These are phyloP conservation scores for Platanthera guangdongensis DNA, from an alignment of 106 monocot species.

Conservation along the genomic window DNA sequence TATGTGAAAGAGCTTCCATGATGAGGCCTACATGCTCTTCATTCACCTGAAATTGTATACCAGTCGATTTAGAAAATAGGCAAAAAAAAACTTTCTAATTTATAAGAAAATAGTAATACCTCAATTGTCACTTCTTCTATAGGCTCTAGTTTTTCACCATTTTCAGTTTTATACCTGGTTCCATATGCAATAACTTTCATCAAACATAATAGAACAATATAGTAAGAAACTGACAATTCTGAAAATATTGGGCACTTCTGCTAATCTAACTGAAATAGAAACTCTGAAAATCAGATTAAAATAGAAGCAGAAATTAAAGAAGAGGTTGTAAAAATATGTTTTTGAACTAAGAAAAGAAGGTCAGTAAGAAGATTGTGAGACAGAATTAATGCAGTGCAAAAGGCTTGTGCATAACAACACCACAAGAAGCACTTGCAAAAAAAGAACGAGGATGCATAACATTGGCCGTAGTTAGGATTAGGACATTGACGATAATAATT, in stretches of 20 bases:
- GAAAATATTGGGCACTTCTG: neutral
- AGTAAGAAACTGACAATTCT: neutral
- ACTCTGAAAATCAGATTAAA: too few species aligned
- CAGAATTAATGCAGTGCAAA: neutral
- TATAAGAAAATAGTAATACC: constrained; percentile 29
- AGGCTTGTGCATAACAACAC: neutral
- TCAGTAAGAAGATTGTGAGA: neutral
- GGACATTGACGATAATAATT: neutral
- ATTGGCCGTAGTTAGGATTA: neutral
- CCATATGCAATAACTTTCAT: neutral
- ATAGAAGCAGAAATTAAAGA: too few species aligned
- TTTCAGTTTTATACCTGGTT: constrained; percentile 86
- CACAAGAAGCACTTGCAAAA: neutral
- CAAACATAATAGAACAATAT: neutral
- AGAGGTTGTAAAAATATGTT: too few species aligned
- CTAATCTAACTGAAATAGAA: too few species aligned
- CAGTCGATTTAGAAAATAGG: neutral
- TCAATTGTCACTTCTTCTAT: constrained; percentile 99
- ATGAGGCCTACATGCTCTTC: constrained; percentile 99
- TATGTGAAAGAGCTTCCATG: constrained; percentile 97
- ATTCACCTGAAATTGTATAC: constrained; percentile 48
- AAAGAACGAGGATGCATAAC: neutral
- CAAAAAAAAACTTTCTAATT: neutral
- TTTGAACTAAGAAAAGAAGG: neutral
- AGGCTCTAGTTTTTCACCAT: constrained; percentile 72